These are phyloP conservation scores for Irpex rosettiformis DNA, from an alignment of 1,284 basidiomycete species.

Conservation along the genomic window DNA sequence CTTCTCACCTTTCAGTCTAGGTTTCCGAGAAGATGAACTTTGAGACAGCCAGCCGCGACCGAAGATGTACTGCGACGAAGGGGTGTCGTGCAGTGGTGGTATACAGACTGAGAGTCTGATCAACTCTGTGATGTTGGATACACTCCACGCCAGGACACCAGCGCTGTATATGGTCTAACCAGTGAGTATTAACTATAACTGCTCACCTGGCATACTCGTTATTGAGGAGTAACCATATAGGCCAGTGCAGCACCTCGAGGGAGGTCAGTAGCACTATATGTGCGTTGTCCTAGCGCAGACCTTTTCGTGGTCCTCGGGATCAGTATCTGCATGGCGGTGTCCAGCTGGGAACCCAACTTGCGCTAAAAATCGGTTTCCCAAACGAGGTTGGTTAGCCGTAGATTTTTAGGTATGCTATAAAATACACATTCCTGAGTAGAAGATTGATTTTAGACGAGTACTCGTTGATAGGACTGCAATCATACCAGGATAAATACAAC, in stretches of 20 bases:
- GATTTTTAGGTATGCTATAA: background rate
- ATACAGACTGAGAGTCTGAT: background rate
- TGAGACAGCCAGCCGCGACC: background rate
- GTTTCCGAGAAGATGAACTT: background rate
- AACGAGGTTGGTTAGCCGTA: conserved; percentile 31
- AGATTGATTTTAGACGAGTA: background rate
- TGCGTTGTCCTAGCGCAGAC: conserved; percentile 8
- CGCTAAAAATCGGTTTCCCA: conserved; percentile 8
- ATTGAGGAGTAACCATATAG: background rate
- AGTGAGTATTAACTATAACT: background rate
- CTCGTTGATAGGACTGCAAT: too few relatives aligned
- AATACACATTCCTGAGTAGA: background rate
- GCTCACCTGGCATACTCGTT: background rate
- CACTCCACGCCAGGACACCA: background rate
- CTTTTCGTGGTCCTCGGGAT: conserved; percentile 13
- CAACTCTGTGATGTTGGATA: background rate
- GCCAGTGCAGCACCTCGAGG: conserved; percentile 7
- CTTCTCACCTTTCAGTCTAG: background rate
- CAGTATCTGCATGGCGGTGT: background rate
- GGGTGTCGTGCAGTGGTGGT: background rate
- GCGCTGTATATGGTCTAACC: background rate
- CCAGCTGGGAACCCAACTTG: conserved; percentile 9
- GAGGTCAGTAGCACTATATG: background rate
- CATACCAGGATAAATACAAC: too few relatives aligned
- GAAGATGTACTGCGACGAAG: background rate